Evolutionary conservation across 2,329 filamentous ascomycete genomes (phyloP), one percentile per base, ranked within the genome.

Genomic region (Epichloe baconii): DNA sequence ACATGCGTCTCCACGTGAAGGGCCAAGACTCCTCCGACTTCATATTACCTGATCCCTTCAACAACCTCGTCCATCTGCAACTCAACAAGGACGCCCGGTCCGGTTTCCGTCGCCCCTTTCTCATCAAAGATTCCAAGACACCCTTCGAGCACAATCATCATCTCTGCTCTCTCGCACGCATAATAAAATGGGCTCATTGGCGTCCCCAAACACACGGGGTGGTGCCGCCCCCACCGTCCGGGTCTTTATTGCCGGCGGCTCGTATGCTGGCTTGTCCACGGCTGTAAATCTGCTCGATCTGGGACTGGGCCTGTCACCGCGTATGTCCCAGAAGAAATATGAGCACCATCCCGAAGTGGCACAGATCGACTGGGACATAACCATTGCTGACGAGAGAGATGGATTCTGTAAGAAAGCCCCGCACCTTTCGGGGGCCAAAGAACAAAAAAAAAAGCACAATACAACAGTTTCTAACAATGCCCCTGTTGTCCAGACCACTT

Each of bases 331-430:
- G 19, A 58, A 64, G 36, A 60, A 59, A n/a, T 70, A 70, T 50
- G 52, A 55, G 43, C 67, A 75, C 61, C 58, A 73, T 58, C 56
- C 68, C 56, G 60, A 67, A 34, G 62, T 71, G 19, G 69, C 71
- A 44, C 71, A 70, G 23, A 70, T 83, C 44, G 73, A 78, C 1
- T 66, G 87, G 14, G 76, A 88, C 38, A 81, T 90, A 48, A 88
- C 83, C 21, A 75, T 90, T 21, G 80, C 87, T 23, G 85, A 90
- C 59, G 84, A 89, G 65, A 73, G 84, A n/a, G 86, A 90, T 70
- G 86, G 86, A n/a, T 89, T 81, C 64, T 89, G 85, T 89, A 71
- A 59, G 82, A 34, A 49, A 35, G 5, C 26, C 26, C 26, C 8
- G 26, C 26, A 31, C 26, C 4, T 10, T 8, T 4, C 26, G 8